These are phyloP conservation scores for Fusarium sp. DNA, from an alignment of 2,329 filamentous ascomycete genomes.

Conservation along the genomic window DNA sequence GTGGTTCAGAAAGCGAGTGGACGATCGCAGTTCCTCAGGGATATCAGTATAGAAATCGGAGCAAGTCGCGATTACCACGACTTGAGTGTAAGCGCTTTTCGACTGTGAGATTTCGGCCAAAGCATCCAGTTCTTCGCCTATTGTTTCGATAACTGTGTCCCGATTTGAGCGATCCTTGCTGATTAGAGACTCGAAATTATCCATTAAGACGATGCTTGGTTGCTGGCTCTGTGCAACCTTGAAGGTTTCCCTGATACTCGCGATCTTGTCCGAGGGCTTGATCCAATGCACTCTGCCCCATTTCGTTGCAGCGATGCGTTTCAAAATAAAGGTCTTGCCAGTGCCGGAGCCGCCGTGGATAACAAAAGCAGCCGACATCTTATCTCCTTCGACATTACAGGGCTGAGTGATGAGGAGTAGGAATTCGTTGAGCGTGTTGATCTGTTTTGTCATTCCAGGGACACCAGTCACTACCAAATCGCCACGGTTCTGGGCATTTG, in stretches of 20 bases:
- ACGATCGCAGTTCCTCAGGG: conserved; percentile 72
- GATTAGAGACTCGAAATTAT: conserved; percentile 77
- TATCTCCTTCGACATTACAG: conserved; percentile 44
- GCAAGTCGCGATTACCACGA: conserved; percentile 80
- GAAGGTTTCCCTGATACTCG: conserved; percentile 73
- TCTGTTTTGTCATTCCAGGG: conserved; percentile 73
- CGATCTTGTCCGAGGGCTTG: conserved; percentile 62
- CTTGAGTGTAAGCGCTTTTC: conserved; percentile 57
- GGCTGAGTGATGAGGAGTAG: conserved; percentile 64
- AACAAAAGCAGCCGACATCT: conserved; percentile 67
- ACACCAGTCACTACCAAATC: conserved; percentile 64
- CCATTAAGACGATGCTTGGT: conserved; percentile 82
- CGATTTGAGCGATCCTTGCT: conserved; percentile 65
- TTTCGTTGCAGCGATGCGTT: conserved; percentile 70
- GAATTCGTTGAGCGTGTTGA: conserved; percentile 72
- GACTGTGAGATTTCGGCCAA: conserved; percentile 54
- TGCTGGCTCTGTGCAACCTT: conserved; percentile 72
- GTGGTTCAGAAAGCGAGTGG: conserved; percentile 71
- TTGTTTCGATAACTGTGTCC: conserved; percentile 58
- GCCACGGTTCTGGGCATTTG: conserved; percentile 34
- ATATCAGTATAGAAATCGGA: conserved; percentile 76
- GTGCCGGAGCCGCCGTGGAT: conserved; percentile 86
- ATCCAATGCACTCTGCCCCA: conserved; percentile 78
- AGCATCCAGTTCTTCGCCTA: conserved; percentile 65
- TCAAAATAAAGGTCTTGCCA: conserved; percentile 81